A percentile compares a stretch with the other conserved stretches of the same genome.
phyloP scores from a whole-genome alignment of 208 protist species.

The Trypanosoma caninum region DNA sequence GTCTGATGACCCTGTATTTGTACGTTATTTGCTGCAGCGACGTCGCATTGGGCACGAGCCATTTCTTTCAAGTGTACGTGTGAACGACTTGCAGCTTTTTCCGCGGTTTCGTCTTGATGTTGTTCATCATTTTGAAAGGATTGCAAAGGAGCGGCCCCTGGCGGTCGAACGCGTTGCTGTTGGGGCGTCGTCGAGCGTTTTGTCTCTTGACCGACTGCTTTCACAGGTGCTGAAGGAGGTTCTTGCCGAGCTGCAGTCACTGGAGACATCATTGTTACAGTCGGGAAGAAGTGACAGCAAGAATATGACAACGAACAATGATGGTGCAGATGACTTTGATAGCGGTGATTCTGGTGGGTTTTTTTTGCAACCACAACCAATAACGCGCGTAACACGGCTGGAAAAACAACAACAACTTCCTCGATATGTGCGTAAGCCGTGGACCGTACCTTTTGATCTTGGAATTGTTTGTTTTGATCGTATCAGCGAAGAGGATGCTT shows the following conservation, averaged over 20 bases:
- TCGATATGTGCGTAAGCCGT: slow-evolving; percentile 34
- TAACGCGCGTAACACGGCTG: slow-evolving; percentile 23
- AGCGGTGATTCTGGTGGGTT: slow-evolving; percentile 3
- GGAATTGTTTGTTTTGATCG: slow-evolving; percentile 37
- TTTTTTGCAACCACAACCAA: background rate
- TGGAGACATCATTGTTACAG: slow-evolving; percentile 39
- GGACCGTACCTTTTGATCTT: slow-evolving; percentile 30
- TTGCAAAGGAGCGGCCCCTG: slow-evolving; percentile 36
- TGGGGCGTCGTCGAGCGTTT: slow-evolving; percentile 15
- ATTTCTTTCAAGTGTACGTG: slow-evolving; percentile 59
- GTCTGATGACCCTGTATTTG: slow-evolving; percentile 52
- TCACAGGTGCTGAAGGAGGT: slow-evolving; percentile 62
- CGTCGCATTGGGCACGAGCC: slow-evolving; percentile 57
- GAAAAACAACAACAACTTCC: slow-evolving; percentile 14
- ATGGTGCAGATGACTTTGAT: too few species aligned
- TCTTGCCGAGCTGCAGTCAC: slow-evolving; percentile 51
- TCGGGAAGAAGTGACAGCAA: too few species aligned
- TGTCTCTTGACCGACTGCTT: slow-evolving; percentile 47
- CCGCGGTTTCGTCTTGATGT: slow-evolving; percentile 78
- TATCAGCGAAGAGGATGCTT: slow-evolving; percentile 31
- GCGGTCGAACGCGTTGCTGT: slow-evolving; percentile 59
- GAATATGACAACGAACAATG: too few species aligned
- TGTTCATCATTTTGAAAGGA: slow-evolving; percentile 70
- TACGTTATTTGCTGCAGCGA: slow-evolving; percentile 61
- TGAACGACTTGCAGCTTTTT: slow-evolving; percentile 79